Evolutionary conservation across 805 yeast species (phyloP), one percentile per base, ranked within the genome.

Genomic region (Sugiyamaella qingdaonensis): DNA sequence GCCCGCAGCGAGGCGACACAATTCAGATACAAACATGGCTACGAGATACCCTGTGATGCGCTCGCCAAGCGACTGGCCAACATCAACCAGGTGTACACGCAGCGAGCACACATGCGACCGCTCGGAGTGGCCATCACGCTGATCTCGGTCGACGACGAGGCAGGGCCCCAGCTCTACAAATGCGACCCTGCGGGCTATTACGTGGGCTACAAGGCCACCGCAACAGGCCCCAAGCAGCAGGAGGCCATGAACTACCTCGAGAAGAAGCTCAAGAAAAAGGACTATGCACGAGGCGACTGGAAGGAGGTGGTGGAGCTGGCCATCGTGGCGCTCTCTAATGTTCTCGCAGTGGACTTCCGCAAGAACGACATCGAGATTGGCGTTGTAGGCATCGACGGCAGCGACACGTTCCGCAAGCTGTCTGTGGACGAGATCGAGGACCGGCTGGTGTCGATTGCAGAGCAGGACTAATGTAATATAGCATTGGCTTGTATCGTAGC

Each of bases 21-120:
- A 69, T 94, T 88, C 74, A 81, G 88, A 65, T 92, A 92, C 75
- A 86, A 88, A 68, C 88, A 88, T 69, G 99, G 99, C 39, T 94
- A 90, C 68, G 97, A 88, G 67, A 91, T 94, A 89, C 98, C 98
- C 2, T 88, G 88, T 58, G 97, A 89, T 66, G 88, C 86, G 27
- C 75, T 91, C 64, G 88, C 97, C 39, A 92, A 92, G 74, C 80
- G 97, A 68, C 85, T 94, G 87, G 98, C 98, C 52, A 94, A 94
- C 69, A 74, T 90, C 66, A 86, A 96, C 48, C 99, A 94, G 75
- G 81, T 94, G 58, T 94, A 90, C 71, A 94, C 99, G 41, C 99
- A 94, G 73, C 80, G 97, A 67, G 98, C 98, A 10, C 92, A 92
- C 71, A 94, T 94, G 98, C 83, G 99, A 72, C 99, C 99, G 24